phyloP scores from a whole-genome alignment of 208 protist species.

The Novymonas esmeraldas region DNA sequence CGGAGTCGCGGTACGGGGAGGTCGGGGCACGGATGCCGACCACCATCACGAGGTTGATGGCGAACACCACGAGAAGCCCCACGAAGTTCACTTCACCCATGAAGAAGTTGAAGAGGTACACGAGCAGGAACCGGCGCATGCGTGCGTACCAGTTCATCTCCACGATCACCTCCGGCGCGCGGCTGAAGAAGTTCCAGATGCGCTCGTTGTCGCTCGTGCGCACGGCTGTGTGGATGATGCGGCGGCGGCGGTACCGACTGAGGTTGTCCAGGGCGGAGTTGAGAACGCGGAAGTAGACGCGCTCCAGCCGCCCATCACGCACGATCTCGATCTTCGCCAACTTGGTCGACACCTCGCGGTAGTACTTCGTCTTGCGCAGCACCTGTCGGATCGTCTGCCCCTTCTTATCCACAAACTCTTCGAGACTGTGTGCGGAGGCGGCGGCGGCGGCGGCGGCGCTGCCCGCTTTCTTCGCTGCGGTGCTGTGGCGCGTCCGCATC shows the following conservation, averaged over 20 bases:
- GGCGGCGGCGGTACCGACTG: conserved; percentile 21
- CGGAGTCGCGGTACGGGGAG: conserved; percentile 39
- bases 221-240: conserved; percentile 45
- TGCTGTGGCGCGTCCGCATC: conserved; percentile 1
- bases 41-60: conserved; percentile 58
- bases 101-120: conserved; percentile 55
- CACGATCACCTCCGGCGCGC: conserved; percentile 39
- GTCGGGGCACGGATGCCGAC: conserved; percentile 42
- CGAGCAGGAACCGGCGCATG: conserved; percentile 32
- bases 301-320: conserved; percentile 52
- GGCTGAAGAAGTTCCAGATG: conserved; percentile 59
- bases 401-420: conserved; percentile 58
- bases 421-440: too few species aligned
- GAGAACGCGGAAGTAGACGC: conserved; percentile 74
- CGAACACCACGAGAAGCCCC: conserved; percentile 44
- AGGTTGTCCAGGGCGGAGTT: conserved; percentile 48
- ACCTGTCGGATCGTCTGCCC: conserved; percentile 52
- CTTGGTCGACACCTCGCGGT: conserved; percentile 43
- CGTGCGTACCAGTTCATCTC: conserved; percentile 56
- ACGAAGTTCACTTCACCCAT: conserved; percentile 38
- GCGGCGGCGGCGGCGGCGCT: not conserved
- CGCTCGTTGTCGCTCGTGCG: conserved; percentile 67
- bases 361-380: conserved; percentile 41
- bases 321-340: conserved; percentile 69
- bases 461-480: too few species aligned